Base-by-base conservation (phyloP, 768 basidiomycete species). In the Nevesoporus exiguus region DNA sequence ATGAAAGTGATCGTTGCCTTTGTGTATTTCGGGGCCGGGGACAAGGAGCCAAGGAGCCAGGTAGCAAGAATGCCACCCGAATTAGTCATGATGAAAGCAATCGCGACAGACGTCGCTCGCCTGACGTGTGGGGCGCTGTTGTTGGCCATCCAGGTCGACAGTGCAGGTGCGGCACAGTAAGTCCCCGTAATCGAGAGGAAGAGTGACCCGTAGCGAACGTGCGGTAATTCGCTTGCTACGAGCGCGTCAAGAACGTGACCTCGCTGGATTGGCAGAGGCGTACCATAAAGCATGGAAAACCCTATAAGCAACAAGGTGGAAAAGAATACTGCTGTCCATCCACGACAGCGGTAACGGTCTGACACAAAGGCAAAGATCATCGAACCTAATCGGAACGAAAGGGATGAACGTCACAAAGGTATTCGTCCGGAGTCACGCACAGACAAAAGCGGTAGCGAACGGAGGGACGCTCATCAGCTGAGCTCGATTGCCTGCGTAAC, bases 401-500 rank as follows among this genome's bases (percentile, higher is more conserved):
- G 36, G 5, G 30, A 17, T 46, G 7, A 51, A 43, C 7, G 24
- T 5, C 24, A 24, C 41, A 27, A 21, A 17, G 31, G 61, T 7
- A 24, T 17, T 21, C 21, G 36, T 4, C 19, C 13, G 5, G 13
- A 36, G 37, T 29, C 11, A 62, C 80, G 57, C 31, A 80, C 81
- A 64, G 19, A 74, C 65, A 61, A 82, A 83, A 17, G 79, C 80
- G 5, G 60, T 57, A 2, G 77, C 79, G 41, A 78, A 84, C 3
- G 83, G 83, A 14, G 74, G 76, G 2, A 86, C 85, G 14, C 79
- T 83, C 76, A 84, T 80, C 2, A 88, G 73, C 61, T 87, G 84
- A 11, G 82, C 80, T 22, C 72, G 66, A 30, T 79, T 73, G 0
- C 77, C 75, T 2, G 75, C 75, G 64, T 78, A 85, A 19, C 85